Conservation (phyloP, 2,329 filamentous ascomycete genomes). For the Venturia carpophila region DNA sequence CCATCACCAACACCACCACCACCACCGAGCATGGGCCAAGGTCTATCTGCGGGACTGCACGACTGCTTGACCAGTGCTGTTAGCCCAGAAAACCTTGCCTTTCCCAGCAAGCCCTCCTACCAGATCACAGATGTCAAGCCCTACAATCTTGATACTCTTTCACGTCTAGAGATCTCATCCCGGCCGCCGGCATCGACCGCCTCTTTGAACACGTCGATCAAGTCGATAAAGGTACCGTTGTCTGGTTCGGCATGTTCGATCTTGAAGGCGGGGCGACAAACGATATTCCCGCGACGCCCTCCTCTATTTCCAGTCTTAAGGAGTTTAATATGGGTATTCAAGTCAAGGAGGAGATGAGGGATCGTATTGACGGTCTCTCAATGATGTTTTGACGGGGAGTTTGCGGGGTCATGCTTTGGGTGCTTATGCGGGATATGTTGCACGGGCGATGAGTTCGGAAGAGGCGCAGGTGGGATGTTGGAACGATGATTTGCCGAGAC, state of each 20-base stretch:
- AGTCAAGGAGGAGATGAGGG: slow-evolving; percentile 13
- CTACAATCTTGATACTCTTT: slow-evolving; percentile 38
- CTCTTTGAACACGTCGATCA: slow-evolving; percentile 49
- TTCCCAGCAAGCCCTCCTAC: slow-evolving; percentile 14
- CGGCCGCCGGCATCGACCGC: slow-evolving; percentile 37
- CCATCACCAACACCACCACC: neutral
- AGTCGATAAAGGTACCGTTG: slow-evolving; percentile 42
- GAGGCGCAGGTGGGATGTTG: slow-evolving; percentile 47
- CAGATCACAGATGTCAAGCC: slow-evolving; percentile 21
- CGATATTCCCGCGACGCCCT: slow-evolving; percentile 54
- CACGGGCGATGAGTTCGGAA: slow-evolving; percentile 39
- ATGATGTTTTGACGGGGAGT: slow-evolving; percentile 36
- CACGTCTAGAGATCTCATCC: slow-evolving; percentile 41
- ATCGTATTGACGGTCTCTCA: slow-evolving; percentile 33
- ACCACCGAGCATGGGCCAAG: neutral
- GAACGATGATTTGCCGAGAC: slow-evolving; percentile 42
- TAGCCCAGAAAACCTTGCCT: slow-evolving; percentile 1
- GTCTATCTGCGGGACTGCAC: neutral
- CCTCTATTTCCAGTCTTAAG: slow-evolving; percentile 56
- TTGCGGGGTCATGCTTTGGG: slow-evolving; percentile 35
- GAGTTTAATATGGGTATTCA: slow-evolving; percentile 35
- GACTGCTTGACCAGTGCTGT: neutral
- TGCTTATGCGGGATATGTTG: slow-evolving; percentile 58
- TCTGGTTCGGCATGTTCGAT: slow-evolving; percentile 58
- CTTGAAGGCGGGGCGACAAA: slow-evolving; percentile 52